Conservation (phyloP, 768 basidiomycete genomes). For the Tulasnella calospora region DNA sequence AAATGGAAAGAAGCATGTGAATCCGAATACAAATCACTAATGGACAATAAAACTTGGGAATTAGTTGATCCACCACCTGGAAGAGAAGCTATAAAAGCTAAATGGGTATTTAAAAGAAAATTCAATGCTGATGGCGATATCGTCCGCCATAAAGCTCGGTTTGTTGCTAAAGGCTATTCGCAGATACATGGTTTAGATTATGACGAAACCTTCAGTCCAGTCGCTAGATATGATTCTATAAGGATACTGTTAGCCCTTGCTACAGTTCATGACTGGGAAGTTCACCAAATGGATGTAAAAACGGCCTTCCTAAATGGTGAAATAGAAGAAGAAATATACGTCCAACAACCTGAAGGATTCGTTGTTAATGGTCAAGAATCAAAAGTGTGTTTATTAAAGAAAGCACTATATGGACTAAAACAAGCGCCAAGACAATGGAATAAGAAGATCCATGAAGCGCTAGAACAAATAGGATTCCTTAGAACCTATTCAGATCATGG, state of each 20-base stretch:
- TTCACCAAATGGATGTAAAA: constrained; percentile 27
- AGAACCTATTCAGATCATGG: background rate
- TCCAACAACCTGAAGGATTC: constrained; percentile 26
- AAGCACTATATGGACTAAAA: constrained; percentile 27
- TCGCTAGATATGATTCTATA: constrained; percentile 18
- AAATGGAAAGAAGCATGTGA: constrained; percentile 13
- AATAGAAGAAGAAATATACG: constrained; percentile 27
- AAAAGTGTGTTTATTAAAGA: constrained; percentile 14
- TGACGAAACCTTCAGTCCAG: constrained; percentile 30
- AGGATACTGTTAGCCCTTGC: constrained; percentile 14
- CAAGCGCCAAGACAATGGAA: constrained; percentile 24
- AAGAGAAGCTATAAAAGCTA: constrained; percentile 28
- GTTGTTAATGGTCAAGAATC: background rate
- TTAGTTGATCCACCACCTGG: constrained; percentile 25
- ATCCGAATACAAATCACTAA: background rate
- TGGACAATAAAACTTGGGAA: constrained; percentile 28
- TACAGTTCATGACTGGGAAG: constrained; percentile 16
- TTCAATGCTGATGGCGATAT: constrained; percentile 30
- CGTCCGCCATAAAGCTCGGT: constrained; percentile 31
- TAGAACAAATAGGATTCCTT: background rate
- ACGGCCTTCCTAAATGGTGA: constrained; percentile 28
- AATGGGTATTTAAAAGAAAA: constrained; percentile 34
- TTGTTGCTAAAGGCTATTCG: constrained; percentile 34
- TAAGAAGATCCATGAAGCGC: constrained; percentile 20
- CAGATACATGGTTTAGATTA: constrained; percentile 34